Conservation (phyloP, 2,329 filamentous ascomycete species). For the Pyrenophora seminiperda region DNA sequence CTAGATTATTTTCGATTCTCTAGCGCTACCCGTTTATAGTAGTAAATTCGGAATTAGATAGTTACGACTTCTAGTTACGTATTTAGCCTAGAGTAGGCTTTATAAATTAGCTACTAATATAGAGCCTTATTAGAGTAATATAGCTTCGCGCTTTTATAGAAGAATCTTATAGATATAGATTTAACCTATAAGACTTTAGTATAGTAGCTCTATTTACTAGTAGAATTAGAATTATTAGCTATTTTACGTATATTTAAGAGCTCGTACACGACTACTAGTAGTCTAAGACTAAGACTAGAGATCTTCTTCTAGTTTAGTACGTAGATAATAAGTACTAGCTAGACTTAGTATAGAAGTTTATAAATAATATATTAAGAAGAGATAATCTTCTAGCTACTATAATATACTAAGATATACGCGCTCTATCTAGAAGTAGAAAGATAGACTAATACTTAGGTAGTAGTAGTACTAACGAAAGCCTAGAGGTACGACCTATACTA, state of each 20-base stretch:
- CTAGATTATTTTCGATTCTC: constrained; percentile 16
- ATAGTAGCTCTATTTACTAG: constrained; percentile 24
- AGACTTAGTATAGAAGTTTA: constrained; percentile 13
- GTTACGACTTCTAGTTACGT: constrained; percentile 11
- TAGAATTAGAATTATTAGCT: constrained; percentile 18
- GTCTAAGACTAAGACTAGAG: constrained; percentile 18
- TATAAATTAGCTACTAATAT: constrained; percentile 3
- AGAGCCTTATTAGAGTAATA: neutral
- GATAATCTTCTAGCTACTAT: constrained; percentile 5
- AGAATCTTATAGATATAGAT: constrained; percentile 16
- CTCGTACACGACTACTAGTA: constrained; percentile 12
- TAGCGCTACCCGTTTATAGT: constrained; percentile 24
- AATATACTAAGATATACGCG: neutral
- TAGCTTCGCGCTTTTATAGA: constrained; percentile 12
- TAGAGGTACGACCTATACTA: constrained; percentile 6
- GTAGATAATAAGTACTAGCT: constrained; percentile 13
- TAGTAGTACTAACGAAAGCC: constrained; percentile 6
- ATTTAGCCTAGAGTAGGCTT: constrained; percentile 22
- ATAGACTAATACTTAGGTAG: neutral
- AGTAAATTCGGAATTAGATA: neutral
- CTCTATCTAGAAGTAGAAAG: constrained; percentile 1
- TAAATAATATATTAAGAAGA: constrained; percentile 10
- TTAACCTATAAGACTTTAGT: constrained; percentile 17
- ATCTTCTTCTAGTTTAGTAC: constrained; percentile 21
- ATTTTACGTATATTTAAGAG: constrained; percentile 19